Conservation (phyloP, 805 yeast species). For the Metschnikowia bowlesiae region DNA sequence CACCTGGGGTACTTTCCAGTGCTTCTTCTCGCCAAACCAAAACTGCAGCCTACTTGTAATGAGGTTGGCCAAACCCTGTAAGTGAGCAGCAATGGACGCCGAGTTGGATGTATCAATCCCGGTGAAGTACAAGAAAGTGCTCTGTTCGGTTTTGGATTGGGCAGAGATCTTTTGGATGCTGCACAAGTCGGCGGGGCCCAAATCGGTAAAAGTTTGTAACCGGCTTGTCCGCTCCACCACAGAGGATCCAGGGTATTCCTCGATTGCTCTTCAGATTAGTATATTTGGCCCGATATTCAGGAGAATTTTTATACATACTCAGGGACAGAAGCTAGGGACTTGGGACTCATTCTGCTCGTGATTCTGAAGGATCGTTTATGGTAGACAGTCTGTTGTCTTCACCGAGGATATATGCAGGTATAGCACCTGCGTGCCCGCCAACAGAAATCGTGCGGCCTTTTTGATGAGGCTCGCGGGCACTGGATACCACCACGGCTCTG, state of each 20-base stretch:
- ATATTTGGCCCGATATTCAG: not conserved
- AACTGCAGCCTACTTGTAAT: slow-evolving; percentile 57
- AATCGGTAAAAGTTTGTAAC: slow-evolving; percentile 53
- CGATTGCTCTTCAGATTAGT: slow-evolving; percentile 38
- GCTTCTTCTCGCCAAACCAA: slow-evolving; percentile 76
- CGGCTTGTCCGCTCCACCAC: slow-evolving; percentile 61
- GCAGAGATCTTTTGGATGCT: slow-evolving; percentile 42
- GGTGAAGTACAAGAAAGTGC: slow-evolving; percentile 68
- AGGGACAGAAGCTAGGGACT: slow-evolving; percentile 36
- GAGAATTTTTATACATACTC: slow-evolving; percentile 24
- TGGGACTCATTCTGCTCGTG: slow-evolving; percentile 26
- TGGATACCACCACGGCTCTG: too few relatives aligned
- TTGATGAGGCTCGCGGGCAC: too few relatives aligned
- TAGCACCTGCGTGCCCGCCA: not conserved
- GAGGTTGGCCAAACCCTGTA: slow-evolving; percentile 62
- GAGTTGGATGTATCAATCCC: slow-evolving; percentile 75
- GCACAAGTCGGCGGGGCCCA: slow-evolving; percentile 71
- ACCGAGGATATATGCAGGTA: slow-evolving; percentile 3
- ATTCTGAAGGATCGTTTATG: not conserved
- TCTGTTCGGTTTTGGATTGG: slow-evolving; percentile 48
- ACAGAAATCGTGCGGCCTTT: not conserved
- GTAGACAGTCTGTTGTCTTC: not conserved
- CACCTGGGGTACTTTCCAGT: slow-evolving; percentile 67
- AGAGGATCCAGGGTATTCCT: slow-evolving; percentile 55
- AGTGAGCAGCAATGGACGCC: slow-evolving; percentile 72